Base-by-base conservation (phyloP, 805 yeast species). In the Lipomyces sp. region DNA sequence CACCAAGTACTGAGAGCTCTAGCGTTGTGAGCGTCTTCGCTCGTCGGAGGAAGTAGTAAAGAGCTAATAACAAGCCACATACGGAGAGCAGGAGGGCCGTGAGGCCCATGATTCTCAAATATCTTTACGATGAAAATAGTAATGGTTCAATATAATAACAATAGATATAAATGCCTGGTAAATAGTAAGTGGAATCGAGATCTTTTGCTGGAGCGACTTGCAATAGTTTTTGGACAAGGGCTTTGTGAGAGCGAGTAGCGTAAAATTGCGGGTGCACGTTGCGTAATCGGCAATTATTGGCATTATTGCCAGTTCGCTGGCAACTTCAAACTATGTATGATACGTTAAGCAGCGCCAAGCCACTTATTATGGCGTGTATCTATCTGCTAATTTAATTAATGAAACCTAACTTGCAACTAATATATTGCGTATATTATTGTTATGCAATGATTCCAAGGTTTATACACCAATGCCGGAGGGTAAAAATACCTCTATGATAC, bases 1-100 rank as follows among this genome's bases (percentile, higher is more conserved):
- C 70, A 6, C 18, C 32, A 4, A 67, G 60, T 33, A 64, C 35
- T n/a, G 58, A 51, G 15, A 18, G 34, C 61, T 67, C 70, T 32
- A 67, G 45, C 5, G 64, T 54, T 11, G 64, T n/a, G 18, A 64
- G 67, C 18, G 53, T 5, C 15, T 59, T 51, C 7, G 66, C 65
- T 8, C 64, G 58, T 34, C 56, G 59, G 32, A 67, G 30, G 11
- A 58, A 15, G 29, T 11, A n/a, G 48, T 18, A 8, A 11, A 57
- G 6, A 29, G 35, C 55, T 6, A 60, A 39, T 24, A 29, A n/a
- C 11, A 18, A 54, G 54, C 54, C 54, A 5, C 54, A 24, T 24
- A 29, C 54, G 54, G 24, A 32, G 7, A 51, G 54, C n/a, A 51
- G 54, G 33, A 51, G 54, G 54, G 33, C 54, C 11, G 33, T 15